phyloP scores from a whole-genome alignment of 805 yeast species.

The Wickerhamiella australiensis region DNA sequence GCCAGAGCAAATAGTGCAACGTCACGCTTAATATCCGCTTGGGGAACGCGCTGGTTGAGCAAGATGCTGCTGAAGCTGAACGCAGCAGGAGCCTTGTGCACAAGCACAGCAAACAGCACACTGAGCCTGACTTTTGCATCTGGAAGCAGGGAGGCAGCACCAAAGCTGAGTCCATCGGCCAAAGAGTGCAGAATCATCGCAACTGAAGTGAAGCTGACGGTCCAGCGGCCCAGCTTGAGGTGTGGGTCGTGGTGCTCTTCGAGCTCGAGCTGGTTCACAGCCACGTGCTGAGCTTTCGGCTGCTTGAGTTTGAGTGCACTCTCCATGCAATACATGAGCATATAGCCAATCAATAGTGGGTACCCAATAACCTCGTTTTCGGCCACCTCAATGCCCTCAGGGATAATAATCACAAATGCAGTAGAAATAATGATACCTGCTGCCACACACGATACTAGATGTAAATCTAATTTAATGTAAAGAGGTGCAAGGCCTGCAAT shows the following conservation, averaged over 20 bases:
- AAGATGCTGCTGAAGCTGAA: conserved; percentile 53
- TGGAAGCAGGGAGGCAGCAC: conserved; percentile 40
- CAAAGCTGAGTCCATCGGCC: conserved; percentile 64
- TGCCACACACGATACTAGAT: conserved; percentile 38
- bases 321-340: conserved; percentile 42
- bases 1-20: conserved; percentile 41
- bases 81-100: conserved; percentile 67
- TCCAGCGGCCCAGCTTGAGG: not conserved
- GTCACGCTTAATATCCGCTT: conserved; percentile 33
- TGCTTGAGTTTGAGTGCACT: conserved; percentile 24
- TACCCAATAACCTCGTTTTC: conserved; percentile 33
- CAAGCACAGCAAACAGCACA: conserved; percentile 47
- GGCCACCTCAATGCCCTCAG: conserved; percentile 47
- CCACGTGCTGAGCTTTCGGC: not conserved
- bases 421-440: conserved; percentile 53
- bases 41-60: conserved; percentile 27
- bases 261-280: conserved; percentile 7
- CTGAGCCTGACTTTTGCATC: conserved; percentile 32
- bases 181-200: conserved; percentile 56
- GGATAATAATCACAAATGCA: conserved; percentile 45
- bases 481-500: conserved; percentile 23
- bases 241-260: not conserved
- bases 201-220: conserved; percentile 32
- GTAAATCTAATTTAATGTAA: conserved; percentile 10
- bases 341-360: conserved; percentile 42